Percentiles rank a stretch among this genome's conserved stretches.
phyloP scores from a whole-genome alignment of 202 grass and related monocot genomes.

The Zoysia matrella region DNA sequence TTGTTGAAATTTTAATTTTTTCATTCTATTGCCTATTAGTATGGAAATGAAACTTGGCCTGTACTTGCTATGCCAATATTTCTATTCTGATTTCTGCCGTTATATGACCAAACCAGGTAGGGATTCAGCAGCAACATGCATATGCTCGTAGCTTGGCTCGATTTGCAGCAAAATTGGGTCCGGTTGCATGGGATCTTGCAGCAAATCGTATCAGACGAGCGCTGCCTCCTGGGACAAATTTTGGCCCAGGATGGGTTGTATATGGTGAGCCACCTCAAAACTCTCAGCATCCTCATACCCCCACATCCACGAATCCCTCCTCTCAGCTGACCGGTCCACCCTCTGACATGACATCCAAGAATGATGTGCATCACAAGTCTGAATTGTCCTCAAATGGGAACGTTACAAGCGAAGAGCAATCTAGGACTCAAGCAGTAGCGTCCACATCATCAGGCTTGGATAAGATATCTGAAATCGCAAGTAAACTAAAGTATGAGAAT shows the following conservation, averaged over 20 bases:
- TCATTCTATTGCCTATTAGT: neutral
- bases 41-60: neutral
- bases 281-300: conserved; percentile 27
- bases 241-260: conserved; percentile 62
- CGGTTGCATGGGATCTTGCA: conserved; percentile 63
- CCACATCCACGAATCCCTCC: neutral
- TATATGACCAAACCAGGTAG: conserved; percentile 55
- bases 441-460: conserved; percentile 48
- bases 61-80: conserved; percentile 16
- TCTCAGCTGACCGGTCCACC: conserved; percentile 33
- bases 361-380: conserved; percentile 37
- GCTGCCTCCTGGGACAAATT: conserved; percentile 56
- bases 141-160: conserved; percentile 70
- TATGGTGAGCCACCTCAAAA: conserved; percentile 57
- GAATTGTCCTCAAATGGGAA: conserved; percentile 36
- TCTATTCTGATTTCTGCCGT: neutral
- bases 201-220: conserved; percentile 51
- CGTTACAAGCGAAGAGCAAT: conserved; percentile 25
- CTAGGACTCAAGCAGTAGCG: conserved; percentile 41
- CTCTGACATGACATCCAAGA: conserved; percentile 34
- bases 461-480: conserved; percentile 20
- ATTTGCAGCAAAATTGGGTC: conserved; percentile 58
- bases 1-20: conserved; percentile 31
- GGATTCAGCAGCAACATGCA: conserved; percentile 60
- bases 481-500: conserved; percentile 43